These are phyloP conservation scores for Cercospora sp. DNA, from an alignment of 2,329 filamentous ascomycete genomes.

Conservation along the genomic window DNA sequence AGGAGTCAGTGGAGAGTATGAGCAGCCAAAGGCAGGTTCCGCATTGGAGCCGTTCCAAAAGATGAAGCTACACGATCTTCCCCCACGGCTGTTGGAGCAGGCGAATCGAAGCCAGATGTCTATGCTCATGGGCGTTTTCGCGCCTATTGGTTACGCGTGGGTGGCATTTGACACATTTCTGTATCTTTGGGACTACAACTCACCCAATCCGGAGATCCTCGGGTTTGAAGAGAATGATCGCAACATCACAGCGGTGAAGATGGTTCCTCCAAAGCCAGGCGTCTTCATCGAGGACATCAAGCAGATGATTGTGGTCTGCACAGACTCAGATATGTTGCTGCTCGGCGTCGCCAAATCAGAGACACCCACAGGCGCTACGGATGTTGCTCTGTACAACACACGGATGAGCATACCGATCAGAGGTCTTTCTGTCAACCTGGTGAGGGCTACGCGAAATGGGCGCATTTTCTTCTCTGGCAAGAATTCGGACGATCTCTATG, in stretches of 20 bases:
- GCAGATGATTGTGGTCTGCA: slow-evolving; percentile 86
- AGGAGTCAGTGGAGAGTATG: slow-evolving; percentile 89
- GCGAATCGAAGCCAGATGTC: slow-evolving; percentile 84
- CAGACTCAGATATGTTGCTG: slow-evolving; percentile 77
- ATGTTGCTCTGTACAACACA: slow-evolving; percentile 81
- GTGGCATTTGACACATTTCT: slow-evolving; percentile 92
- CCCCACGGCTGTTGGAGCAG: slow-evolving; percentile 87
- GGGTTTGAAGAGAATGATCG: slow-evolving; percentile 88
- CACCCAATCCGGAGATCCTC: slow-evolving; percentile 85
- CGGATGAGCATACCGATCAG: slow-evolving; percentile 77
- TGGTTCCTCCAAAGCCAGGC: slow-evolving; percentile 78
- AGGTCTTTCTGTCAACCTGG: slow-evolving; percentile 68
- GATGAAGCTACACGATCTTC: slow-evolving; percentile 82
- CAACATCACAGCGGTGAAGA: slow-evolving; percentile 85
- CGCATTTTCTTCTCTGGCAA: slow-evolving; percentile 90
- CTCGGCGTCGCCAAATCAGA: slow-evolving; percentile 75
- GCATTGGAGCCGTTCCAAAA: slow-evolving; percentile 90
- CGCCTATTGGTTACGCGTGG: slow-evolving; percentile 93
- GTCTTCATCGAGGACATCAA: slow-evolving; percentile 87
- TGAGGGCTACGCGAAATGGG: slow-evolving; percentile 76
- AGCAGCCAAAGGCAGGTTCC: slow-evolving; percentile 61
- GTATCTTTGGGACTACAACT: slow-evolving; percentile 97
- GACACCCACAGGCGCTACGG: slow-evolving; percentile 65
- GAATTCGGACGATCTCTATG: slow-evolving; percentile 82
- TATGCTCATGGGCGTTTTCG: slow-evolving; percentile 93